Conservation (phyloP, 495 filamentous ascomycete species). For the Penicillium mononematosum region DNA sequence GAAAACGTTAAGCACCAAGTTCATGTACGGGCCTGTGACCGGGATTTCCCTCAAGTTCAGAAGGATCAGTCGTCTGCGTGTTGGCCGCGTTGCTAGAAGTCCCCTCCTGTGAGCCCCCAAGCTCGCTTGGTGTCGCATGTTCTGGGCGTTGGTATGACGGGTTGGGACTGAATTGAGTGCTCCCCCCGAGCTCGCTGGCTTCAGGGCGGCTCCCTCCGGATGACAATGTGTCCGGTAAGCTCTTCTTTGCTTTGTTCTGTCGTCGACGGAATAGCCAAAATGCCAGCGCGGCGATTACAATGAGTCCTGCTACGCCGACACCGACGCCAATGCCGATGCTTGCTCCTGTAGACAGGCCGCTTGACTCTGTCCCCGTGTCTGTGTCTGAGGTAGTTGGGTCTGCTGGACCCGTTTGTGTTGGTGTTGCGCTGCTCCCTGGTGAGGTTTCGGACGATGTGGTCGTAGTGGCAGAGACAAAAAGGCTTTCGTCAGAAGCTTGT, state of each 20-base stretch:
- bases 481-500: conserved; percentile 8
- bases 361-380: not conserved
- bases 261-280: conserved; percentile 10
- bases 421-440: not conserved
- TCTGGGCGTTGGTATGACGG: not conserved
- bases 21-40: not conserved
- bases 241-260: not conserved
- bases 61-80: not conserved
- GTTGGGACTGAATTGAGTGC: not conserved
- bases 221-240: not conserved
- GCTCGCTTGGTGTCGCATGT: not conserved
- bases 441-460: not conserved
- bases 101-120: not conserved
- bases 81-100: not conserved
- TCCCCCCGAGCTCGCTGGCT: conserved; percentile 4
- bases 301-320: conserved; percentile 4
- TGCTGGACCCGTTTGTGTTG: not conserved
- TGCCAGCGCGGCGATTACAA: not conserved
- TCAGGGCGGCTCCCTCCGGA: not conserved
- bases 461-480: conserved; percentile 11
- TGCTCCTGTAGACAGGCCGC: conserved; percentile 10
- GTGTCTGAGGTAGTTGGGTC: not conserved
- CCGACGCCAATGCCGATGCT: conserved; percentile 13
- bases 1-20: conserved; percentile 6
- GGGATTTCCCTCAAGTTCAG: not conserved